phyloP scores from a whole-genome alignment of 2,329 filamentous ascomycete genomes.

The Pseudogymnoascus sp. region DNA sequence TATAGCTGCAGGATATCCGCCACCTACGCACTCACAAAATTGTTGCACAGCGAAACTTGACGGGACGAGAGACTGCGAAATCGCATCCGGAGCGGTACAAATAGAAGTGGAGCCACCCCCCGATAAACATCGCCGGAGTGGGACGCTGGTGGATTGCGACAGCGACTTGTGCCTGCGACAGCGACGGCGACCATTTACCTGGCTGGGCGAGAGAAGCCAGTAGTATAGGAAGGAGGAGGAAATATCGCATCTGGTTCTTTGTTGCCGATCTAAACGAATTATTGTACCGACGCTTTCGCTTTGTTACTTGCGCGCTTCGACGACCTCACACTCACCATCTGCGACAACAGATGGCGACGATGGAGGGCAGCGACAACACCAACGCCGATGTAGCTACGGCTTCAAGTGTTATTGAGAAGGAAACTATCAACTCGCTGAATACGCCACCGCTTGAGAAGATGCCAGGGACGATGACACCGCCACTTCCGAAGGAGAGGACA shows the following conservation, averaged over 20 bases:
- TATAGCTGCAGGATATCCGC: neutral
- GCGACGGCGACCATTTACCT: neutral
- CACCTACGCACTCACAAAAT: neutral
- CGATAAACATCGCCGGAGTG: conserved; percentile 7
- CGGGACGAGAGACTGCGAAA: neutral
- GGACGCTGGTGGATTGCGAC: neutral
- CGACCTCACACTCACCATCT: neutral
- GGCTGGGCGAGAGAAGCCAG: neutral
- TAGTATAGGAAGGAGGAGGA: neutral
- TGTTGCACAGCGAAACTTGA: neutral
- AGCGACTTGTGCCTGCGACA: too few relatives aligned
- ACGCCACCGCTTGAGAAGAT: neutral
- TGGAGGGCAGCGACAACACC: neutral
- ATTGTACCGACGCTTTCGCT: neutral
- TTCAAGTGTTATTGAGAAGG: neutral
- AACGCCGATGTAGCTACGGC: neutral
- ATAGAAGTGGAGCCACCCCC: conserved; percentile 2
- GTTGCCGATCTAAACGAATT: neutral
- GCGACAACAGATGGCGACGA: neutral
- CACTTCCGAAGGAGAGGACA: neutral
- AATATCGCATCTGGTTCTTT: neutral
- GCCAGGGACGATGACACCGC: neutral
- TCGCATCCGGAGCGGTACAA: conserved; percentile 1
- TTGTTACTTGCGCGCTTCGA: conserved; percentile 2
- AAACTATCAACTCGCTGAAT: neutral